Percentiles rank a stretch among this genome's conserved stretches.
phyloP scores from a whole-genome alignment of 2,329 filamentous ascomycete species.

The Sclerotinia glacialis region DNA sequence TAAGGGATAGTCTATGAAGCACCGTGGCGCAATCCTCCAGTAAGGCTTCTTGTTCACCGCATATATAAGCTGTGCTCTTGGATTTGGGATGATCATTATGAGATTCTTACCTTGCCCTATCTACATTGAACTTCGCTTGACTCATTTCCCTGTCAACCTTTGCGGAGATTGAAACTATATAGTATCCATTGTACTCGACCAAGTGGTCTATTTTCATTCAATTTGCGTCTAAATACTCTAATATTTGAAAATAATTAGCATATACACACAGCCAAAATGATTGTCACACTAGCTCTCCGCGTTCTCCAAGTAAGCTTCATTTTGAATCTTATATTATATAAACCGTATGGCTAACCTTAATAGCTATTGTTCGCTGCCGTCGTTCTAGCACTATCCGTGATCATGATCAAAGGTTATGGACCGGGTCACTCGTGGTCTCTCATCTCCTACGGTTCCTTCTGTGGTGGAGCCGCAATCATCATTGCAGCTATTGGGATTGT shows the following conservation, averaged over 20 bases:
- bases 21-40: conserved; percentile 28
- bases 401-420: conserved; percentile 32
- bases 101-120: not conserved
- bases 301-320: conserved; percentile 26
- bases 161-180: not conserved
- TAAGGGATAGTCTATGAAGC: conserved; percentile 19
- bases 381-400: conserved; percentile 32
- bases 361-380: conserved; percentile 33
- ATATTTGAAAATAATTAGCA: not conserved
- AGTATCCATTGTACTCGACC: conserved; percentile 10
- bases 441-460: conserved; percentile 34
- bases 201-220: not conserved
- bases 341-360: not conserved
- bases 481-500: conserved; percentile 29
- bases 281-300: conserved; percentile 31
- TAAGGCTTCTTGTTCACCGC: conserved; percentile 6
- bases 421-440: conserved; percentile 28
- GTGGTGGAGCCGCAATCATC: conserved; percentile 31
- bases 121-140: not conserved
- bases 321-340: not conserved
- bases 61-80: conserved; percentile 6
- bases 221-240: not conserved
- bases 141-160: not conserved
- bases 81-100: not conserved
- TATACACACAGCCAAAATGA: conserved; percentile 26